Evolutionary conservation across 768 basidiomycete genomes (phyloP).

Genomic region (Lepiota venenata): DNA sequence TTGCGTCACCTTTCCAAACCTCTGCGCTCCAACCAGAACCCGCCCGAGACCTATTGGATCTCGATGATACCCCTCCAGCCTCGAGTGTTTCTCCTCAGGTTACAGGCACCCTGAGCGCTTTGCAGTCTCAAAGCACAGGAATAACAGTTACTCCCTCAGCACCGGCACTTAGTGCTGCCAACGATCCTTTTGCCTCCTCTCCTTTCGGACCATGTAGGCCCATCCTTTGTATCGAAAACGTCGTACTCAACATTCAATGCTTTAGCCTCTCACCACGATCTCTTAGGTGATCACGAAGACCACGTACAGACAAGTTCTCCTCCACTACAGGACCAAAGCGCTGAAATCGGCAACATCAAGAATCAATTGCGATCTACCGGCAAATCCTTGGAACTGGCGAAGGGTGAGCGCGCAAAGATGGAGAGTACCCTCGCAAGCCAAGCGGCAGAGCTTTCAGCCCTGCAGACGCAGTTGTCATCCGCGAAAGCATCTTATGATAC

Average conservation of each 20-base stretch:
- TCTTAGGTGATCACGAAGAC: constrained; percentile 72
- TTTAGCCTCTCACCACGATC: constrained; percentile 34
- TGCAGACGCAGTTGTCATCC: constrained; percentile 80
- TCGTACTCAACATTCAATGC: neutral
- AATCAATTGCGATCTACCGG: constrained; percentile 84
- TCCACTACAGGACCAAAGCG: constrained; percentile 68
- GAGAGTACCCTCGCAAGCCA: constrained; percentile 67
- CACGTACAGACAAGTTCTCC: constrained; percentile 44
- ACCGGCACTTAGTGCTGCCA: constrained; percentile 22
- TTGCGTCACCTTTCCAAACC: constrained; percentile 37
- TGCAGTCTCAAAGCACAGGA: constrained; percentile 31
- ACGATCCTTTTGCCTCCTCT: constrained; percentile 49
- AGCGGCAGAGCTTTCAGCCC: constrained; percentile 68
- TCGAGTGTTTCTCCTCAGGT: constrained; percentile 40
- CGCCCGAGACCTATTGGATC: constrained; percentile 42
- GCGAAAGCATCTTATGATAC: constrained; percentile 86
- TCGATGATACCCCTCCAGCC: constrained; percentile 53
- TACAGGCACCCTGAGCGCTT: constrained; percentile 27
- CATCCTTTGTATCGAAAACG: constrained; percentile 8
- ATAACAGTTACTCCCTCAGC: constrained; percentile 15
- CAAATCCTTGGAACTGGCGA: constrained; percentile 61
- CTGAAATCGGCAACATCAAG: constrained; percentile 83
- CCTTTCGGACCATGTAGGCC: constrained; percentile 27
- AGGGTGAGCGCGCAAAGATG: constrained; percentile 60
- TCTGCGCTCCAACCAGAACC: constrained; percentile 42